Evolutionary conservation across 2,329 filamentous ascomycete genomes (phyloP), one percentile per base, ranked within the genome.

Genomic region (Cordyceps cicadae): DNA sequence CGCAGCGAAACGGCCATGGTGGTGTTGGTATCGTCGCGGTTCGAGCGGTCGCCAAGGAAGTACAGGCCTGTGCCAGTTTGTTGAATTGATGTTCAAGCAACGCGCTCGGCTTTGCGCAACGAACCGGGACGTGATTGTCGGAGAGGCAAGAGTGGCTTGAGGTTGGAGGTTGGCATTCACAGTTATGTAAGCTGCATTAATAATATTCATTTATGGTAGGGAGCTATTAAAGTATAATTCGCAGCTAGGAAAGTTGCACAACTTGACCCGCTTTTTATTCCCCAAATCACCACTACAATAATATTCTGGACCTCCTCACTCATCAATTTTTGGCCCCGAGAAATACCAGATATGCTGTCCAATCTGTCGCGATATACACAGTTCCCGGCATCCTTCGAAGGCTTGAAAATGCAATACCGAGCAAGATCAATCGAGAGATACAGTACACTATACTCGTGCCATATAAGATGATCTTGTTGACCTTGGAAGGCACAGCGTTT

Each of bases 1-100:
- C 59, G 62, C 9, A 63, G 24, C 51, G 62, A 62, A 11, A 58
- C 51, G 58, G 58, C 54, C 53, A 59, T 61, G n/a, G n/a, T 32
- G n/a, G n/a, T 32, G 11, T 21, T 49, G 39, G 5, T 19, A 3
- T 32, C 6, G 34, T 15, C 1, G 8, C 6, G 12, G 8, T 29
- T 15, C 3, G 34, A 2, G 32, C 17, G 21, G 12, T 34, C 32
- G 32, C 32, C 5, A 34, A 12, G 32, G 11, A 34, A 34, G 32
- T 2, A 34, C 6, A 41, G 39, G 11, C 12, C 9, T 41, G 39
- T 4, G 14, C 39, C 14, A 6, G 39, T 41, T 41, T 2, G 14
- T 41, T 3, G 17, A 12, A 11, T 41, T 15, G 39, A 3, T 5
- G 7, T 15, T 15, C 11, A 6, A 48, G 45, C 19, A 26, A 37